A percentile compares a stretch with the other conserved stretches of the same genome.
These are phyloP conservation scores for Backusella tarrabulga DNA, from an alignment of 192 early-diverging fungal species.

Conservation along the genomic window DNA sequence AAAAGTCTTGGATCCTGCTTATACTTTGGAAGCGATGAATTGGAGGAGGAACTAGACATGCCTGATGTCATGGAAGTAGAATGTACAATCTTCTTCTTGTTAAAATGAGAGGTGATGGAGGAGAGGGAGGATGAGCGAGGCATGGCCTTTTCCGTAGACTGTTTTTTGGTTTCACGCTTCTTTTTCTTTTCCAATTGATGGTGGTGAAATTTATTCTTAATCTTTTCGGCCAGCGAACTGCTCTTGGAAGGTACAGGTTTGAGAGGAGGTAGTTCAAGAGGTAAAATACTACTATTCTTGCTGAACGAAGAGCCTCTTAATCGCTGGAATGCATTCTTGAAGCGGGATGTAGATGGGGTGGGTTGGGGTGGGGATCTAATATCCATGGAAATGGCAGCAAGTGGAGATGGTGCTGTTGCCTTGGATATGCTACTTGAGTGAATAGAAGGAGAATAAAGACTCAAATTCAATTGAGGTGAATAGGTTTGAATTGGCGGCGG, in stretches of 20 bases:
- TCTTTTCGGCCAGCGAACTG: conserved; percentile 1
- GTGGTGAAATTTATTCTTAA: conserved; percentile 10
- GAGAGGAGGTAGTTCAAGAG: not conserved
- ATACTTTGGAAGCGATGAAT: not conserved
- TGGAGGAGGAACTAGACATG: not conserved
- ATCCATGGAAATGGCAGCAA: not conserved
- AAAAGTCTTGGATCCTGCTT: not conserved
- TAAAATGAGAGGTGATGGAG: conserved; percentile 57
- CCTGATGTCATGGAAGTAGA: not conserved
- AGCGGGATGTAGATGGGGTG: not conserved
- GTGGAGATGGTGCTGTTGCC: not conserved
- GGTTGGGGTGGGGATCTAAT: conserved; percentile 8
- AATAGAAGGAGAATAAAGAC: not conserved
- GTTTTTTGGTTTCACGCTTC: not conserved
- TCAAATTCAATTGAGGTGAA: not conserved
- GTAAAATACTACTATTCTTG: not conserved
- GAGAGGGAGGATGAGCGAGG: conserved; percentile 5
- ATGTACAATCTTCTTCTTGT: not conserved
- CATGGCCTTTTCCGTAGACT: not conserved
- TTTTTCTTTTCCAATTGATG: conserved; percentile 5
- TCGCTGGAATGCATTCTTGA: not conserved
- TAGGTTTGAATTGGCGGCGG: not conserved
- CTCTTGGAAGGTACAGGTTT: not conserved
- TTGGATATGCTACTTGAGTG: not conserved
- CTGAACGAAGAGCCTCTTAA: not conserved